Percentiles rank a stretch among this genome's conserved stretches.
Conservation (phyloP, 371 early-diverging fungal genomes). For the Circinella umbellata region DNA sequence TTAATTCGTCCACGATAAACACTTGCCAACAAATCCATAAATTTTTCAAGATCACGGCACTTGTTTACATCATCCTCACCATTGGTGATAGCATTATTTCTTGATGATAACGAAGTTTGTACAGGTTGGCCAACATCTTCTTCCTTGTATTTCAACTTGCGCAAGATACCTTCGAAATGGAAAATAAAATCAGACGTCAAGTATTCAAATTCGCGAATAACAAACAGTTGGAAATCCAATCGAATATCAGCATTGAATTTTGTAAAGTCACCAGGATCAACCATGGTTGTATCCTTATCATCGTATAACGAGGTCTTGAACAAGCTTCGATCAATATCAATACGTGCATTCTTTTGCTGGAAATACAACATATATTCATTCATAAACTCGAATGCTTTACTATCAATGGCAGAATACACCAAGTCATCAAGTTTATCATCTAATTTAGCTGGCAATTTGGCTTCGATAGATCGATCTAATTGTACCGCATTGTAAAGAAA, state of each 20-base stretch:
- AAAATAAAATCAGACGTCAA: slow-evolving; percentile 53
- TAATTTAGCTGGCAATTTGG: slow-evolving; percentile 57
- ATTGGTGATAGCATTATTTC: slow-evolving; percentile 23
- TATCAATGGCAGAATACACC: slow-evolving; percentile 57
- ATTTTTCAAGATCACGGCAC: slow-evolving; percentile 67
- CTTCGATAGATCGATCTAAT: slow-evolving; percentile 45
- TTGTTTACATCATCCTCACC: slow-evolving; percentile 22
- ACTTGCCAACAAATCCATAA: slow-evolving; percentile 69
- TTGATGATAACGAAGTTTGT: slow-evolving; percentile 17
- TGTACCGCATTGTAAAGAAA: slow-evolving; percentile 55
- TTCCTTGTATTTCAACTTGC: slow-evolving; percentile 73
- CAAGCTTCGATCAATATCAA: slow-evolving; percentile 32
- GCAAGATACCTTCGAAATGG: slow-evolving; percentile 58
- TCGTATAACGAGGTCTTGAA: slow-evolving; percentile 21
- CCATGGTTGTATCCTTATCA: slow-evolving; percentile 22
- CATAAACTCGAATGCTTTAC: slow-evolving; percentile 73
- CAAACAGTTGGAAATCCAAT: slow-evolving; percentile 53
- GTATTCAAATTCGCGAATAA: slow-evolving; percentile 56
- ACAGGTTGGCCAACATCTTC: slow-evolving; percentile 60
- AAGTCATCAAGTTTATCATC: slow-evolving; percentile 58
- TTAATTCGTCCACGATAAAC: slow-evolving; percentile 78
- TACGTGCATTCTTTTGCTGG: slow-evolving; percentile 39
- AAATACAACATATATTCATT: slow-evolving; percentile 70
- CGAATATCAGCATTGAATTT: slow-evolving; percentile 45
- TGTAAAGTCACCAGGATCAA: slow-evolving; percentile 38